Conservation (phyloP, 2,329 filamentous ascomycete genomes). For the Metarhizium album region DNA sequence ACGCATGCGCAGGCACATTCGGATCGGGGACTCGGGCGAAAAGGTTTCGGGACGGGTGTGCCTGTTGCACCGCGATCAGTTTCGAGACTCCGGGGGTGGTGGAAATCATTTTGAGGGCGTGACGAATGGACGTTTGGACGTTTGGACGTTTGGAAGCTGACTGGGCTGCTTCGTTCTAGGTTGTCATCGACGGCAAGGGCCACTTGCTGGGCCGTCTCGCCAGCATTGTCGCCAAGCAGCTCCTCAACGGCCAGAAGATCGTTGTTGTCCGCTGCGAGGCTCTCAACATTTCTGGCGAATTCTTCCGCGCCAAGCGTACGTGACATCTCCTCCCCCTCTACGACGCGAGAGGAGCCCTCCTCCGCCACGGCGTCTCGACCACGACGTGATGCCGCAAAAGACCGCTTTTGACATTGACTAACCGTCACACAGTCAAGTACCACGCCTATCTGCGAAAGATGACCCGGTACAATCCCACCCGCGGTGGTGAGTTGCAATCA, state of each 20-base stretch:
- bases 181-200: slow-evolving; percentile 99
- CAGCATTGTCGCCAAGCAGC: slow-evolving; percentile 97
- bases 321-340: slow-evolving; percentile 31
- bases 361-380: too few relatives aligned
- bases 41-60: slow-evolving; percentile 2
- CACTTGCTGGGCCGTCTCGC: slow-evolving; percentile 98
- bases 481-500: slow-evolving; percentile 63
- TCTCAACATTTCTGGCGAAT: slow-evolving; percentile 99
- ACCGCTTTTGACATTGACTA: slow-evolving; percentile 24
- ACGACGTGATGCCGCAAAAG: too few relatives aligned
- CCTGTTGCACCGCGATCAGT: slow-evolving; percentile 1
- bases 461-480: slow-evolving; percentile 98
- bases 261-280: slow-evolving; percentile 97
- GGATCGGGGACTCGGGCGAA: background rate
- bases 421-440: slow-evolving; percentile 84
- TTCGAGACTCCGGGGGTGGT: background rate
- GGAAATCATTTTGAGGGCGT: background rate
- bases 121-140: slow-evolving; percentile 8
- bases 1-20: slow-evolving; percentile 5
- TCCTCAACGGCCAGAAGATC: slow-evolving; percentile 98
- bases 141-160: slow-evolving; percentile 14
- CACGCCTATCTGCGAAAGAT: slow-evolving; percentile 99
- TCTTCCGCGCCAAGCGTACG: slow-evolving; percentile 99
- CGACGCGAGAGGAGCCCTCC: too few relatives aligned
- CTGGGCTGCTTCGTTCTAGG: slow-evolving; percentile 37